phyloP scores from a whole-genome alignment of 768 basidiomycete genomes.

The Suillus sp. region DNA sequence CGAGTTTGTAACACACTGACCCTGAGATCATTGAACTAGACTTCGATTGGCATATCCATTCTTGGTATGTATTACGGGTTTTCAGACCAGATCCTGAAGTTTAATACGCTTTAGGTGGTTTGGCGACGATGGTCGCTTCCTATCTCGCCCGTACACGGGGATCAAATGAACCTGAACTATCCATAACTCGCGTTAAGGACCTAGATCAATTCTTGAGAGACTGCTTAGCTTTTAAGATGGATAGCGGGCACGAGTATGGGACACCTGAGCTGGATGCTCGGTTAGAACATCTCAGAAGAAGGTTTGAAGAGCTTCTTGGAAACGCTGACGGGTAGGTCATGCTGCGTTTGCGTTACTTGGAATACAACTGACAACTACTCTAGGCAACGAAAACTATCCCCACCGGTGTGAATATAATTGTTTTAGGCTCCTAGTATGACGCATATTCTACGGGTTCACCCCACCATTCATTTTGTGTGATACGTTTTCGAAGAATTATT shows the following conservation, averaged over 20 bases:
- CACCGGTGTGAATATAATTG: constrained; percentile 17
- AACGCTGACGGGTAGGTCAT: constrained; percentile 27
- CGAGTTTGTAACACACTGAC: constrained; percentile 3
- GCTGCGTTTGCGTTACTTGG: not conserved
- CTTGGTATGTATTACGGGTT: constrained; percentile 34
- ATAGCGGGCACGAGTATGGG: constrained; percentile 46
- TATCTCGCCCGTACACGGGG: constrained; percentile 73
- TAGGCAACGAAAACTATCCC: constrained; percentile 25
- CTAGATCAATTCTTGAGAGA: constrained; percentile 71
- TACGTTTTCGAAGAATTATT: not conserved
- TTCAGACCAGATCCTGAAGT: not conserved
- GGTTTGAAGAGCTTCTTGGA: constrained; percentile 34
- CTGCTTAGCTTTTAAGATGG: constrained; percentile 56
- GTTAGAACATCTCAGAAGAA: constrained; percentile 20
- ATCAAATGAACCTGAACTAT: constrained; percentile 70
- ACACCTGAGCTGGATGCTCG: constrained; percentile 10
- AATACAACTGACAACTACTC: not conserved
- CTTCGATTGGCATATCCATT: constrained; percentile 40
- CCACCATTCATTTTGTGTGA: not conserved
- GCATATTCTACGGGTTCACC: not conserved
- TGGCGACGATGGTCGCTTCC: constrained; percentile 68
- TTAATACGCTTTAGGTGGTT: constrained; percentile 45
- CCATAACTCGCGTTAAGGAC: constrained; percentile 54
- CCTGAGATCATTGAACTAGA: constrained; percentile 22
- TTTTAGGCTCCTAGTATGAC: not conserved